These are phyloP conservation scores for Beauveria brongniartii DNA, from an alignment of 2,329 filamentous ascomycete species.

Conservation along the genomic window DNA sequence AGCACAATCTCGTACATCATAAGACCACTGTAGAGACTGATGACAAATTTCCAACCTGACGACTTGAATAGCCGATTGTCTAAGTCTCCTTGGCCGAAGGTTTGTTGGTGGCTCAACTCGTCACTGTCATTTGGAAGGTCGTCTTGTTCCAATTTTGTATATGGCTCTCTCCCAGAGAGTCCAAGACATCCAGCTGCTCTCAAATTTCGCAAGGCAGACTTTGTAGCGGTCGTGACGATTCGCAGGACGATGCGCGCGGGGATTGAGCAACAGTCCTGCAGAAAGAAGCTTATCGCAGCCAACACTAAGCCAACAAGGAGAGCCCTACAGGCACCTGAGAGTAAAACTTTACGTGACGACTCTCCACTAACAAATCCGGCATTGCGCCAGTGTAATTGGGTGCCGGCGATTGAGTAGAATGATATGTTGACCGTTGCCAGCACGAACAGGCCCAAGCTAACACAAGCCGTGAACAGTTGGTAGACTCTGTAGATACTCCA, in stretches of 20 bases:
- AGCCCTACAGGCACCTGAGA: constrained; percentile 19
- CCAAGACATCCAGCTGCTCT: background rate
- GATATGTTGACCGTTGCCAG: constrained; percentile 17
- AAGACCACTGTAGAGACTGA: constrained; percentile 10
- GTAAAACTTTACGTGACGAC: constrained; percentile 17
- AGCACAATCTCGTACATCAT: constrained; percentile 19
- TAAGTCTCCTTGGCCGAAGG: background rate
- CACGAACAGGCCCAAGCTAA: background rate
- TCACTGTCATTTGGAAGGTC: background rate
- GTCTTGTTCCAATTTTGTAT: background rate
- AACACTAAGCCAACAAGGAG: constrained; percentile 12
- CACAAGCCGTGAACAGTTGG: background rate
- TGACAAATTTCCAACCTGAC: background rate
- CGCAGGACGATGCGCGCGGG: constrained; percentile 15
- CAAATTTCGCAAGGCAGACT: background rate
- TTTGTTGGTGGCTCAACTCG: background rate
- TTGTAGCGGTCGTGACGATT: constrained; percentile 16
- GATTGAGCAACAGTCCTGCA: constrained; percentile 17
- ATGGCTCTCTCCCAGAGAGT: background rate
- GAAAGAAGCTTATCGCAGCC: constrained; percentile 13
- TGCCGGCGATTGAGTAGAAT: constrained; percentile 24
- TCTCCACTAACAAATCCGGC: constrained; percentile 18
- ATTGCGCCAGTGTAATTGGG: constrained; percentile 23
- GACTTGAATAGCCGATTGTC: background rate
- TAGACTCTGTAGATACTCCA: background rate